Evolutionary conservation across 345 rosid genomes (phyloP).

Genomic region (Populus pruinosa): DNA sequence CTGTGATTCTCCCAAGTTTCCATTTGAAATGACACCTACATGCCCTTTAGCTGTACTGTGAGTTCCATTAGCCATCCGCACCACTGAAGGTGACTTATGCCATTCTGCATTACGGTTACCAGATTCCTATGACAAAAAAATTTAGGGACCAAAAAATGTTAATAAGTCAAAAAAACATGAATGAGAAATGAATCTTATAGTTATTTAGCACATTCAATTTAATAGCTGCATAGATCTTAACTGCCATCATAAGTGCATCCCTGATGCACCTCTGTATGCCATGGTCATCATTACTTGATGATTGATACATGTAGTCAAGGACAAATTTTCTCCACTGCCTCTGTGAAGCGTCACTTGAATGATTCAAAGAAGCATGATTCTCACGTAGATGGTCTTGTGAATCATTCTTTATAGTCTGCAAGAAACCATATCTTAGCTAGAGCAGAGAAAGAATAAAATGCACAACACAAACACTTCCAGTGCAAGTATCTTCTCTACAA

Average conservation of each 20-base stretch:
- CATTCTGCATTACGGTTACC: slow-evolving; percentile 29
- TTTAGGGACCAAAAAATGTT: neutral
- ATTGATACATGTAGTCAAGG: slow-evolving; percentile 43
- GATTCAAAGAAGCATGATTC: slow-evolving; percentile 17
- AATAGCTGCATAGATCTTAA: slow-evolving; percentile 36
- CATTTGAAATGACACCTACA: slow-evolving; percentile 36
- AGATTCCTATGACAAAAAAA: slow-evolving; percentile 45
- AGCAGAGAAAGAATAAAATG: neutral
- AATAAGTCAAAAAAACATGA: neutral
- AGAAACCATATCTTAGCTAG: slow-evolving; percentile 20
- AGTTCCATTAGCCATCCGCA: slow-evolving; percentile 35
- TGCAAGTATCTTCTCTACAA: neutral
- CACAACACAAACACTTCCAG: neutral
- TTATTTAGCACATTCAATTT: neutral
- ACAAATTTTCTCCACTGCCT: slow-evolving; percentile 40
- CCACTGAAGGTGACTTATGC: slow-evolving; percentile 18
- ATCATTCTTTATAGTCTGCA: slow-evolving; percentile 19
- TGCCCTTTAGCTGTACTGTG: slow-evolving; percentile 27
- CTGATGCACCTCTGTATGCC: slow-evolving; percentile 47
- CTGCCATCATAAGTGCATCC: slow-evolving; percentile 37
- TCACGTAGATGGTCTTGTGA: slow-evolving; percentile 9
- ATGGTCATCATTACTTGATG: slow-evolving; percentile 39
- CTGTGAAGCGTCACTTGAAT: slow-evolving; percentile 22
- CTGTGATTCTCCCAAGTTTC: slow-evolving; percentile 30
- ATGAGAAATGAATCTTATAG: neutral